Evolutionary conservation across 805 yeast species (phyloP).

Genomic region (Brettanomyces nanus): DNA sequence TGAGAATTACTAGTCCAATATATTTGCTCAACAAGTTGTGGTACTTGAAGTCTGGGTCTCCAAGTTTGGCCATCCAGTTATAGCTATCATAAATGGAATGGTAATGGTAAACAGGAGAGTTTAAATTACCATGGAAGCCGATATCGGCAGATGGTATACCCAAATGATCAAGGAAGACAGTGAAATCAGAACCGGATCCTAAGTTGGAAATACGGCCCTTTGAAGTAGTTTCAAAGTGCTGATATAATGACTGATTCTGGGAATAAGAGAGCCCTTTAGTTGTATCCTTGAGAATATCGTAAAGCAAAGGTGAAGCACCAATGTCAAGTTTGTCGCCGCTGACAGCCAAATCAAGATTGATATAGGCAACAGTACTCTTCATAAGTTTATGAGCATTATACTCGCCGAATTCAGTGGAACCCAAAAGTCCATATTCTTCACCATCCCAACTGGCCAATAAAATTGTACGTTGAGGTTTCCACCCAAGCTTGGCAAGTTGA

Average conservation of each 20-base stretch:
- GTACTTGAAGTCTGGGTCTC: conserved; percentile 53
- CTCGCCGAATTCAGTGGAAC: conserved; percentile 75
- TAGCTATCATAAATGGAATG: conserved; percentile 70
- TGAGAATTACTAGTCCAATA: conserved; percentile 41
- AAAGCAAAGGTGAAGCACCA: conserved; percentile 53
- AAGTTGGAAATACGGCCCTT: conserved; percentile 33
- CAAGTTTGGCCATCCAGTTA: conserved; percentile 59
- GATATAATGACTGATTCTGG: conserved; percentile 23
- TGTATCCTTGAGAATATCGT: conserved; percentile 34
- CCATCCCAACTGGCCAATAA: conserved; percentile 77
- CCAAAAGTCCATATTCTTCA: conserved; percentile 63
- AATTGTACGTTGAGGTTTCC: conserved; percentile 69
- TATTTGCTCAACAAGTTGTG: conserved; percentile 51
- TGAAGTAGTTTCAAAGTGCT: conserved; percentile 27
- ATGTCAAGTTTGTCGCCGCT: conserved; percentile 45
- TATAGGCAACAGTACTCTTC: conserved; percentile 51
- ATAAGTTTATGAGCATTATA: conserved; percentile 38
- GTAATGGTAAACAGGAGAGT: conserved; percentile 61
- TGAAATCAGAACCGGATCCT: conserved; percentile 69
- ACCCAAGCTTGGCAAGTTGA: conserved; percentile 43
- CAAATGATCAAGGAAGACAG: conserved; percentile 49
- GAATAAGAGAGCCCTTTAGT: conserved; percentile 44
- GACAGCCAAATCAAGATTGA: conserved; percentile 62
- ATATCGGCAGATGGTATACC: conserved; percentile 56
- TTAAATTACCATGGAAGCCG: conserved; percentile 38